Percentiles rank a stretch among this genome's conserved stretches.
These are phyloP conservation scores for Bolboschoenoplectus hybrid DNA, from an alignment of 202 grass and related monocot genomes.

Conservation along the genomic window DNA sequence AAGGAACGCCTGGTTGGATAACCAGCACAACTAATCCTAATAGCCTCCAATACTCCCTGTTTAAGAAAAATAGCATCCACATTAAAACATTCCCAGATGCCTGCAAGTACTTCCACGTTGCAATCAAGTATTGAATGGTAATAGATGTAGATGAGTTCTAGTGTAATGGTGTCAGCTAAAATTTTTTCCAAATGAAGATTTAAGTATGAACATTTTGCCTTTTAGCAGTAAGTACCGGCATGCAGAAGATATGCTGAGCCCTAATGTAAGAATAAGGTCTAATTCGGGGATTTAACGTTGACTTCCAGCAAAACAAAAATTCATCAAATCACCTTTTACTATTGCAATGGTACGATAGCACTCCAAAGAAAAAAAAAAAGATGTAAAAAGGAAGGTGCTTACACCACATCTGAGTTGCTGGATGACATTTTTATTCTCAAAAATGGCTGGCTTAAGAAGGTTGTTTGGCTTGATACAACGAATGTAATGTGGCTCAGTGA, in stretches of 20 bases:
- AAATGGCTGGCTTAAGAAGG: conserved; percentile 91
- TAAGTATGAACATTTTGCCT: conserved; percentile 4
- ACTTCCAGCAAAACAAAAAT: not conserved
- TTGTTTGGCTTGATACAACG: conserved; percentile 96
- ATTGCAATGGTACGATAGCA: not conserved
- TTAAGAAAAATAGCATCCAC: conserved; percentile 26
- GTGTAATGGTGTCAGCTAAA: not conserved
- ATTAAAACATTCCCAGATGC: conserved; percentile 25
- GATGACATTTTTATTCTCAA: conserved; percentile 85
- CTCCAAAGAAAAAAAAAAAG: conserved; percentile 37
- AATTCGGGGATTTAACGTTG: not conserved
- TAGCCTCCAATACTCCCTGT: conserved; percentile 95
- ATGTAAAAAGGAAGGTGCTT: conserved; percentile 44
- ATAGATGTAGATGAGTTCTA: not conserved
- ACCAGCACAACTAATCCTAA: conserved; percentile 93
- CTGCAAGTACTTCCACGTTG: not conserved
- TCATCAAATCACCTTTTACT: not conserved
- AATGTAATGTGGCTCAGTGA: conserved; percentile 87
- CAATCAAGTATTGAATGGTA: conserved; percentile 15
- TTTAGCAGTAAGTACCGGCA: conserved; percentile 25
- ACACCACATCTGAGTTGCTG: conserved; percentile 96
- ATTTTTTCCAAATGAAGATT: not conserved
- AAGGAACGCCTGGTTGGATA: conserved; percentile 90
- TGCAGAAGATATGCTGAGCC: not conserved
- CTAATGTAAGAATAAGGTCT: conserved; percentile 11